phyloP scores from a whole-genome alignment of 441 rosid genomes.

The Croton laevigatus region DNA sequence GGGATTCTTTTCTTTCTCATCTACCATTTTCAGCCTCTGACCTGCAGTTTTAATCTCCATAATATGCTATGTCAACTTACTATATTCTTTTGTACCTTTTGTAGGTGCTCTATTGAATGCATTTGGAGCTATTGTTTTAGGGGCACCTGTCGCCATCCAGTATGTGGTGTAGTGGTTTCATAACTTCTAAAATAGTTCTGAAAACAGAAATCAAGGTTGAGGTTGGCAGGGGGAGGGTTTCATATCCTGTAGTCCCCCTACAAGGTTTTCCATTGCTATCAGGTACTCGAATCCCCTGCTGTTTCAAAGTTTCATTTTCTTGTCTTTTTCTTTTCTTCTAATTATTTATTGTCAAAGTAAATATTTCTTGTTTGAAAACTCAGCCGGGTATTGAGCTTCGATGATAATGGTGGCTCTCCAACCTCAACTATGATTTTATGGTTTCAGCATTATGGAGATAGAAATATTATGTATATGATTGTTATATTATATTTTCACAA shows the following conservation, averaged over 20 bases:
- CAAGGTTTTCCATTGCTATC: constrained; percentile 8
- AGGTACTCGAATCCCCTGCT: constrained; percentile 6
- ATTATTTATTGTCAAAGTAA: neutral
- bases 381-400: constrained; percentile 1
- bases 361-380: neutral
- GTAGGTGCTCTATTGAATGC: constrained; percentile 70
- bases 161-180: constrained; percentile 36
- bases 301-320: neutral
- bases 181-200: constrained; percentile 15
- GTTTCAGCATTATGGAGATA: constrained; percentile 23
- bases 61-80: neutral
- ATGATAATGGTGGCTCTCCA: constrained; percentile 17
- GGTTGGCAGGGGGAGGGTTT: constrained; percentile 17
- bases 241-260: neutral
- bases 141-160: constrained; percentile 78
- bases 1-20: neutral
- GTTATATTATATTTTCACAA: neutral
- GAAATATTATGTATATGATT: constrained; percentile 1
- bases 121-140: constrained; percentile 74
- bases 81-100: constrained; percentile 8
- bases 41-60: neutral
- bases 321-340: neutral
- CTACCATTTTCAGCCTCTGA: neutral
- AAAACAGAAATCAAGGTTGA: constrained; percentile 21
- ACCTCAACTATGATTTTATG: constrained; percentile 26